Base-by-base conservation (phyloP, 169 alveolate genomes). In the Eimeria necatrix region DNA sequence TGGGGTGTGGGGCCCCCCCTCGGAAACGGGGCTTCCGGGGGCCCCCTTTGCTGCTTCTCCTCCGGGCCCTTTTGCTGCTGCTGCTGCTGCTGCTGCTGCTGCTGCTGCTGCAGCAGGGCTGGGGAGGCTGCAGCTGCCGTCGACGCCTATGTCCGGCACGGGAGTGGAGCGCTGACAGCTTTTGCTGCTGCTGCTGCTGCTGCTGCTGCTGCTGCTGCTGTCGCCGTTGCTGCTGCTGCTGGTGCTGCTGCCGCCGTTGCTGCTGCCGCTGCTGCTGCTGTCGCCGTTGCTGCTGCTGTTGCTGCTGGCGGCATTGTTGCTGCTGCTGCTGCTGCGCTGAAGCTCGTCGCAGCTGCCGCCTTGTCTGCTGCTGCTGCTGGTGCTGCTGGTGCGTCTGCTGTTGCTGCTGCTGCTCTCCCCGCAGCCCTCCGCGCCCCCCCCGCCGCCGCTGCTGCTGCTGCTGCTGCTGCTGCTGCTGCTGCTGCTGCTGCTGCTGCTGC, bases 401-500 rank as follows among this genome's bases (percentile, higher is more conserved):
- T 71, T 32, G 0, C 2, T 4, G 46, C 87, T 16, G 9, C 24
- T 20, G 9, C 46, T 46, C 14, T 10, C 87, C 1, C 5, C 87
- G 0, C 22, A 59, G 18, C 48, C 64, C 24, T 46, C n/a, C 24
- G 32, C 52, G 14, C 41, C 12, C 20, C n/a, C 8, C 52, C 22
- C 60, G 60, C 22, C 48, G 51, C 86, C 48, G 56, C 53, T 76
- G n/a, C 22, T 76, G 26, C 24, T 41, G n/a, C 56, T 9, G 86
- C 20, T 76, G 86, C 61, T 46, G 64, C 61, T 76, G 86, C 86
- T 76, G 86, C 41, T 76, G 56, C 60, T 71, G 53, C 46, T 32
- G 81, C 14, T 71, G 81, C 81, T 71, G 81, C 22, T 71, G 81
- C 81, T 24, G 81, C 81, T 71, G 51, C 51, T 71, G 51, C 51